Evolutionary conservation across 2,329 filamentous ascomycete genomes (phyloP).

Genomic region (Cercospora sp.): DNA sequence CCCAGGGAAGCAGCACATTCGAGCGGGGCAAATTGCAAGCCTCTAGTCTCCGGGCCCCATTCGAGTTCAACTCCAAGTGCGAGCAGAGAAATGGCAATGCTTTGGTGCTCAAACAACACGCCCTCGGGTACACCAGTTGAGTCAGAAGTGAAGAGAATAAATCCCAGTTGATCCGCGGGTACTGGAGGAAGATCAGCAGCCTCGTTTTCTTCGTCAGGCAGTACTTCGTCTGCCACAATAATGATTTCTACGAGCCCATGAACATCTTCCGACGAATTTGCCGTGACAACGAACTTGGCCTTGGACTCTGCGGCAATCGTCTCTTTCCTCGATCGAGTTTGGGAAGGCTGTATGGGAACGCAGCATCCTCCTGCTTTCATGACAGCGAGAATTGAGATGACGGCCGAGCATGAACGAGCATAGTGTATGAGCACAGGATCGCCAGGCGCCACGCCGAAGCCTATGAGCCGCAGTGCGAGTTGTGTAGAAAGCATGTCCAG

Average conservation of each 20-base stretch:
- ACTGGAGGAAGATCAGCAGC: too few relatives aligned
- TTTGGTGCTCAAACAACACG: neutral
- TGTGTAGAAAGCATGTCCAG: neutral
- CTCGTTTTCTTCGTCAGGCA: too few relatives aligned
- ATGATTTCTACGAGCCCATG: too few relatives aligned
- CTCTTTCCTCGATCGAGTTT: too few relatives aligned
- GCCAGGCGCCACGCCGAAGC: neutral
- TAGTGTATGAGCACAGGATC: neutral
- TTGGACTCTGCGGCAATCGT: too few relatives aligned
- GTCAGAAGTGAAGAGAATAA: neutral
- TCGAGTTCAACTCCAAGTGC: neutral
- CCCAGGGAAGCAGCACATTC: neutral
- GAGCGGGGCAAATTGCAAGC: neutral
- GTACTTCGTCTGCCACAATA: too few relatives aligned
- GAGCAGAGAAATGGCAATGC: neutral
- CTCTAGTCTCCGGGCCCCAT: neutral
- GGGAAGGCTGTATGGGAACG: neutral
- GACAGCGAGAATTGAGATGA: neutral
- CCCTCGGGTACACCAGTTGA: neutral
- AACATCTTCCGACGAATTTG: too few relatives aligned
- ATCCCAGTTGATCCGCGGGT: neutral
- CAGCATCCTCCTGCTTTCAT: neutral
- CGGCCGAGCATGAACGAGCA: neutral
- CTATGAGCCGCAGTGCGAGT: neutral
- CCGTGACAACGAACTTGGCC: too few relatives aligned